Evolutionary conservation across 495 filamentous ascomycete species (phyloP).

Genomic region (Lasiosphaeriaceae sp.): DNA sequence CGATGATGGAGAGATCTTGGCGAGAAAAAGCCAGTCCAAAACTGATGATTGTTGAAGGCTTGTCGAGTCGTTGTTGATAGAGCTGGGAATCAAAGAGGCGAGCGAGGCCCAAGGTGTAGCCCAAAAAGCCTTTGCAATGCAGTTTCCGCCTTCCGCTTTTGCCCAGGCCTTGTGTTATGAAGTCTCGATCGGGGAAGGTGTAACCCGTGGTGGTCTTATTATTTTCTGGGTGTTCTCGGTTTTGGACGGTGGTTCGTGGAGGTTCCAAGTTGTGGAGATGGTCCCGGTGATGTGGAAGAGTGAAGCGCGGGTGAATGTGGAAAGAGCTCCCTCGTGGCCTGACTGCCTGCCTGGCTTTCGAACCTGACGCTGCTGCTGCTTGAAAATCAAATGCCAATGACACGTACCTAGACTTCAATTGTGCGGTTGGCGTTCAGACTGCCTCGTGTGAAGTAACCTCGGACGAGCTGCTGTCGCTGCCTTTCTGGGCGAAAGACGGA

Average conservation of each 20-base stretch:
- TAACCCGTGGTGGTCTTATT: too few species aligned
- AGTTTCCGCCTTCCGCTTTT: too few species aligned
- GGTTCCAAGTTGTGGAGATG: background rate
- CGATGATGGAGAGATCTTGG: slow-evolving; percentile 4
- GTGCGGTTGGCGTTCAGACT: slow-evolving; percentile 6
- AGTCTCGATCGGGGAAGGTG: too few species aligned
- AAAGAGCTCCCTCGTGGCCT: background rate
- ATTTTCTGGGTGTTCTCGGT: too few species aligned
- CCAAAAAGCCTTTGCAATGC: too few species aligned
- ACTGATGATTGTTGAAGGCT: slow-evolving; percentile 6
- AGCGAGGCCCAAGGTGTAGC: too few species aligned
- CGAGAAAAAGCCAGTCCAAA: slow-evolving; percentile 18
- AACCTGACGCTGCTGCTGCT: background rate
- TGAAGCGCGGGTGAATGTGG: background rate
- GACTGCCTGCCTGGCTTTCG: background rate
- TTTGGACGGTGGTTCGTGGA: background rate
- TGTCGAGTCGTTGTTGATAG: slow-evolving; percentile 4
- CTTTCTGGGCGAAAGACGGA: background rate
- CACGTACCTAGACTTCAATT: slow-evolving; percentile 11
- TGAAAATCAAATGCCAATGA: slow-evolving; percentile 4
- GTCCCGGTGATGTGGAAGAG: background rate
- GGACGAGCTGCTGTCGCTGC: background rate
- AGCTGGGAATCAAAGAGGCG: too few species aligned
- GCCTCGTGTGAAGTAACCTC: slow-evolving; percentile 5
- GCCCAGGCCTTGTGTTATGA: too few species aligned